Evolutionary conservation across 179 eudicot genomes (phyloP), one percentile per base, ranked within the genome.

Genomic region (Amaranthus tricolor): DNA sequence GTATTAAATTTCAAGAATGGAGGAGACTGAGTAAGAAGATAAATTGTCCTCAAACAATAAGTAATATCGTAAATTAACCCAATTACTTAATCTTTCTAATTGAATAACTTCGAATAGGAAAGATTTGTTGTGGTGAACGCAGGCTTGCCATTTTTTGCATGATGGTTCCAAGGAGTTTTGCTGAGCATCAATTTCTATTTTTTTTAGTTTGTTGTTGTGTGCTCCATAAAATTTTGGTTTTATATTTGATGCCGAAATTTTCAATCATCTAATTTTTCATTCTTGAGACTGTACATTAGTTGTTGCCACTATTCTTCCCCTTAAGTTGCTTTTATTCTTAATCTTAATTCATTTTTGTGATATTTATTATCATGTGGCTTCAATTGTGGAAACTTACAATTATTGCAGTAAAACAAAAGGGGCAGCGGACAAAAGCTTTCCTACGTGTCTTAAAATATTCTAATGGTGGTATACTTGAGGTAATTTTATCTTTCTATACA

Each of bases 391-490:
- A 54, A 70, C 21, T 71, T 3, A 43, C 57, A 59, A 74, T 82
- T 74, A 58, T 52, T 84, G 85, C 93, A 93, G 98, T 88, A 62
- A 84, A 87, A 83, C 79, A 83, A 58, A 87, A 93, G 89, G 92
- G 79, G 69, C 86, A 86, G 79, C 80, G 83, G 65, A 83, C 86
- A 16, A 87, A 88, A 81, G 93, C 92, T 74, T 88, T 92, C 84
- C 93, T 93, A 59, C 98, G 89, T 62, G 96, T 93, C 66, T 65
- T 93, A 66, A 93, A 93, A 78, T 88, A 91, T 83, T 88, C 98
- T 15, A 81, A 83, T 60, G 98, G 95, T 56, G 97, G 96, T 78
- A 88, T 86, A 79, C 93, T 93, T 53, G 98, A 93, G 93, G 98
- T 92, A 80, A 78, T 68, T 9, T 24, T 15, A 4, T 44, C 20